These are phyloP conservation scores for Parietaria judaica DNA, from an alignment of 306 rosid species.

Conservation along the genomic window DNA sequence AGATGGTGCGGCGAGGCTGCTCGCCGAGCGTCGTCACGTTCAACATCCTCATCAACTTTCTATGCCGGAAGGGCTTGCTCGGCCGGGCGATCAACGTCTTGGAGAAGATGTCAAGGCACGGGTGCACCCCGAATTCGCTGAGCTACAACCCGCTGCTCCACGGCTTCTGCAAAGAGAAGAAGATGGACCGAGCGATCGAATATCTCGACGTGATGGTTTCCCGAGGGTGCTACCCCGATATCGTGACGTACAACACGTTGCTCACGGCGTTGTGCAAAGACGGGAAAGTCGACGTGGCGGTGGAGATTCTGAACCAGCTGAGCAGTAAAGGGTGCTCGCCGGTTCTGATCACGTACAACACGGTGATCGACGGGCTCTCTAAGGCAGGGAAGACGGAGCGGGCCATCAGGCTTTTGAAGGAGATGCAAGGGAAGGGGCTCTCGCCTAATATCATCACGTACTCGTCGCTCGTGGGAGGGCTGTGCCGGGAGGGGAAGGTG, in stretches of 20 bases:
- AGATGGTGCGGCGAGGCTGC: slow-evolving; percentile 80
- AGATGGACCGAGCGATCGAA: slow-evolving; percentile 78
- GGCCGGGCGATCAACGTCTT: slow-evolving; percentile 82
- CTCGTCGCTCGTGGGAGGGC: slow-evolving; percentile 73
- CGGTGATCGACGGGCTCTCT: slow-evolving; percentile 82
- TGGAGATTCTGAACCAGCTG: slow-evolving; percentile 73
- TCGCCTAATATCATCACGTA: slow-evolving; percentile 77
- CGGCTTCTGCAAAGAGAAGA: slow-evolving; percentile 82
- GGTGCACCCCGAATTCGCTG: slow-evolving; percentile 83
- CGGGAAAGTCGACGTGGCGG: slow-evolving; percentile 85
- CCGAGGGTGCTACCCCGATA: slow-evolving; percentile 91
- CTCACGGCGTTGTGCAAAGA: slow-evolving; percentile 87
- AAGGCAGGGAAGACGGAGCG: slow-evolving; percentile 64
- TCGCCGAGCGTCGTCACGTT: slow-evolving; percentile 96
- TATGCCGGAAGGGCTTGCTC: slow-evolving; percentile 75
- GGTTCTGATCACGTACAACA: slow-evolving; percentile 75
- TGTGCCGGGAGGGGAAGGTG: slow-evolving; percentile 76
- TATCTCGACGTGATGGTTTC: slow-evolving; percentile 81
- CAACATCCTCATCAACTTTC: slow-evolving; percentile 84
- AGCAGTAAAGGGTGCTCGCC: slow-evolving; percentile 86
- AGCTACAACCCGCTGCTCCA: slow-evolving; percentile 95
- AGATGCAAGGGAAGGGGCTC: slow-evolving; percentile 71
- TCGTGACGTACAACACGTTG: slow-evolving; percentile 86
- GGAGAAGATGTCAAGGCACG: slow-evolving; percentile 85
- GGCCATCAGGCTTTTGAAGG: slow-evolving; percentile 62